Conservation (phyloP, 2,329 filamentous ascomycete genomes). For the Arthrobotrys musiformis region DNA sequence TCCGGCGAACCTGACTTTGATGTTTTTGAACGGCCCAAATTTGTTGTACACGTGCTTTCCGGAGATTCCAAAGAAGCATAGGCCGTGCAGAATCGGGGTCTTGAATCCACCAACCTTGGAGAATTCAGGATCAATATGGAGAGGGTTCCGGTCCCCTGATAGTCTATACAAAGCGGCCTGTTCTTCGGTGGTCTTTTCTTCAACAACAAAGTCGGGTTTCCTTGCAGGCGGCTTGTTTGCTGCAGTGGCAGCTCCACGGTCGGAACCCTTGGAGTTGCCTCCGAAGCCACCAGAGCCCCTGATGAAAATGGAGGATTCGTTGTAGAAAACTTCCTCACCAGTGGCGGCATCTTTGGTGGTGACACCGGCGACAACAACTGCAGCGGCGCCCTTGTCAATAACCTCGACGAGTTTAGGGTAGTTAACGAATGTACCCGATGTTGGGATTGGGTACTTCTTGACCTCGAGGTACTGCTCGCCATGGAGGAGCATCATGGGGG, state of each 20-base stretch:
- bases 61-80: constrained; percentile 91
- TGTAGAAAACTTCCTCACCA: constrained; percentile 94
- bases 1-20: constrained; percentile 91
- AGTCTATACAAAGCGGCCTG: constrained; percentile 94
- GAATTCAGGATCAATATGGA: constrained; percentile 94
- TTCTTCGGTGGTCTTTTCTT: constrained; percentile 86
- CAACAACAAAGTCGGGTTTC: constrained; percentile 80
- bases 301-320: constrained; percentile 92
- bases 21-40: constrained; percentile 85
- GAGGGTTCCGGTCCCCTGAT: constrained; percentile 93
- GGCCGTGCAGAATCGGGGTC: constrained; percentile 92
- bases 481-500: constrained; percentile 97
- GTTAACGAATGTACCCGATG: constrained; percentile 78
- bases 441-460: constrained; percentile 89
- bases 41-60: constrained; percentile 88
- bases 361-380: constrained; percentile 80
- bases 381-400: constrained; percentile 92
- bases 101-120: constrained; percentile 96
- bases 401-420: constrained; percentile 88
- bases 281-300: constrained; percentile 91
- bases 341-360: constrained; percentile 86
- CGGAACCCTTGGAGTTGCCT: constrained; percentile 78
- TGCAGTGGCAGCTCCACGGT: constrained; percentile 82
- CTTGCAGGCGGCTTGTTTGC: constrained; percentile 81
- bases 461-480: constrained; percentile 98